A percentile compares a stretch with the other conserved stretches of the same genome.
phyloP scores from a whole-genome alignment of 2,329 filamentous ascomycete species.

The Pseudocercospora musae region DNA sequence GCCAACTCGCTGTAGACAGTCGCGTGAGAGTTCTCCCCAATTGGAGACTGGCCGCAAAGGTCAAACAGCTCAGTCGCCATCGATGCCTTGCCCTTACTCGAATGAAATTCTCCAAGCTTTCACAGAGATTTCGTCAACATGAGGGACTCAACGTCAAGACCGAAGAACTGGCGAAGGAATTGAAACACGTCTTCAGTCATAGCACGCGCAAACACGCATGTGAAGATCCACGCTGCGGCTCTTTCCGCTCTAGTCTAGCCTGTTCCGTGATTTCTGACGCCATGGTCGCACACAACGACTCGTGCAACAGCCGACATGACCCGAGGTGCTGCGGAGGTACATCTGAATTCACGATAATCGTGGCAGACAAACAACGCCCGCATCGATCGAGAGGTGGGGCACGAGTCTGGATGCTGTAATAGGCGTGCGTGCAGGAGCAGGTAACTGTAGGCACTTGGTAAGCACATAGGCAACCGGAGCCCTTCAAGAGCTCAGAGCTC shows the following conservation, averaged over 20 bases:
- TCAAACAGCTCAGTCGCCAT: not conserved
- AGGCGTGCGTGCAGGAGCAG: not conserved
- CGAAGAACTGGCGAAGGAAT: constrained; percentile 6
- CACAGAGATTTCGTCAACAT: not conserved
- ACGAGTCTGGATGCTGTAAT: not conserved
- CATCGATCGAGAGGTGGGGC: not conserved
- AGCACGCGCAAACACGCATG: constrained; percentile 7
- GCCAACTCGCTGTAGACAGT: too few species aligned
- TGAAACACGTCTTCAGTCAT: constrained; percentile 1
- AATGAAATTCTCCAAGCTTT: not conserved
- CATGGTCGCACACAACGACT: not conserved
- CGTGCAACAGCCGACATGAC: not conserved
- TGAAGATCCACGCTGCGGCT: constrained; percentile 1
- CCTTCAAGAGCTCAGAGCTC: not conserved
- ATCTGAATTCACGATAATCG: not conserved
- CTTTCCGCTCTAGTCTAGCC: not conserved
- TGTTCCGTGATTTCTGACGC: not conserved
- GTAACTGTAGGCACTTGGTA: not conserved
- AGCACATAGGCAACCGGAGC: not conserved
- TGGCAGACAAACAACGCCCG: not conserved
- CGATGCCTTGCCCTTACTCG: not conserved
- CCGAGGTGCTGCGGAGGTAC: not conserved
- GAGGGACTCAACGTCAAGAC: not conserved
- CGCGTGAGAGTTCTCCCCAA: not conserved
- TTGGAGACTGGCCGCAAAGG: not conserved